phyloP scores from a whole-genome alignment of 345 rosid species.

The Eucalyptus dawsonii region DNA sequence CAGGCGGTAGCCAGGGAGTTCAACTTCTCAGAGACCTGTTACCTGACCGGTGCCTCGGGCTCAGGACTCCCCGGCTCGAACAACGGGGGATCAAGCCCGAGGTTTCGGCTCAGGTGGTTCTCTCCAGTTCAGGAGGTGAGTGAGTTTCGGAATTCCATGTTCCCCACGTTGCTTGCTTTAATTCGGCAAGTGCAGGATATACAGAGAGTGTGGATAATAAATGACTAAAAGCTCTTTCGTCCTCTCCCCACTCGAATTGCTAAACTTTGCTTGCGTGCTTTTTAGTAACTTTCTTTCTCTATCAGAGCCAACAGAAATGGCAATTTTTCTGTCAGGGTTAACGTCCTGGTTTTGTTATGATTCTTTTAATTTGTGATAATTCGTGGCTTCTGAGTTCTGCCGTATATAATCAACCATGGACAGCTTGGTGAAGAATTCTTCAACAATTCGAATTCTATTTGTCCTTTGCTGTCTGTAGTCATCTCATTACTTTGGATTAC shows the following conservation, averaged over 20 bases:
- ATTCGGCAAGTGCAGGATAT: not conserved
- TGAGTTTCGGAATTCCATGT: not conserved
- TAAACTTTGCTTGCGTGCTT: not conserved
- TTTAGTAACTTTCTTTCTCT: not conserved
- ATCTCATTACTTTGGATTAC: not conserved
- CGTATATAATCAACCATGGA: not conserved
- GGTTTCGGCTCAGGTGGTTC: slow-evolving; percentile 62
- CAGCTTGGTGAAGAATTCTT: not conserved
- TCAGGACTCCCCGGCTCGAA: not conserved
- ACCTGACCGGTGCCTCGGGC: slow-evolving; percentile 15
- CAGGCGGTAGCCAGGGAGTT: slow-evolving; percentile 50
- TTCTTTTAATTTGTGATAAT: not conserved
- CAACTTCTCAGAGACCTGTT: slow-evolving; percentile 35
- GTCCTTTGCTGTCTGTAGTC: not conserved
- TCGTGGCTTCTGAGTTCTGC: not conserved
- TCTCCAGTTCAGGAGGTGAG: slow-evolving; percentile 33
- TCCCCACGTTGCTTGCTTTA: not conserved
- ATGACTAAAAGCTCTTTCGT: not conserved
- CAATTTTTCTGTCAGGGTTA: not conserved
- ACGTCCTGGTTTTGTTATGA: not conserved
- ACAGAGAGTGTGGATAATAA: not conserved
- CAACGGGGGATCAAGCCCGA: not conserved
- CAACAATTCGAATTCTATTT: not conserved
- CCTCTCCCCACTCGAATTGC: not conserved
- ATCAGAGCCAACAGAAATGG: not conserved